Percentiles rank a stretch among this genome's conserved stretches.
Conservation (phyloP, 2,329 filamentous ascomycete genomes). For the Coleophoma cylindrospora region DNA sequence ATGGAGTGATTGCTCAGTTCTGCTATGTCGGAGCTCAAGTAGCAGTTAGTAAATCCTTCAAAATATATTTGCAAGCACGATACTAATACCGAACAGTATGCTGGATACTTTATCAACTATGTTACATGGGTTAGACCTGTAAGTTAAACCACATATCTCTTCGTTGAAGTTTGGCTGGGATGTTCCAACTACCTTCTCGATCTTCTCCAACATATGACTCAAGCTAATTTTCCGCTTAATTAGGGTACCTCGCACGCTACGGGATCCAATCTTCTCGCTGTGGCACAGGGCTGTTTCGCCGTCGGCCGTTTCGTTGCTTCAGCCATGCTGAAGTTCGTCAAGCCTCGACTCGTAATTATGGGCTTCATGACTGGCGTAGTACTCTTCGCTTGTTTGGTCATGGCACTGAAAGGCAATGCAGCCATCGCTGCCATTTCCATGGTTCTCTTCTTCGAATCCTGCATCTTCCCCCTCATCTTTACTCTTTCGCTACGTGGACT, state of each 20-base stretch:
- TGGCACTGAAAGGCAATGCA: slow-evolving; percentile 34
- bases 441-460: slow-evolving; percentile 70
- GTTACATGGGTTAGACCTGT: slow-evolving; percentile 35
- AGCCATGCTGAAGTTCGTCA: slow-evolving; percentile 53
- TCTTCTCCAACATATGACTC: too few relatives aligned
- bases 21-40: slow-evolving; percentile 59
- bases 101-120: slow-evolving; percentile 58
- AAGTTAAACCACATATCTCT: too few relatives aligned
- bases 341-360: slow-evolving; percentile 63
- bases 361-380: slow-evolving; percentile 58
- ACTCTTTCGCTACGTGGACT: slow-evolving; percentile 74
- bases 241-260: slow-evolving; percentile 36
- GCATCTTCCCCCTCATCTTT: slow-evolving; percentile 79
- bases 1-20: slow-evolving; percentile 74
- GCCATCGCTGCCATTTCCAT: slow-evolving; percentile 60
- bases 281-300: slow-evolving; percentile 70
- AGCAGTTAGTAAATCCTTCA: background rate
- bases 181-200: too few relatives aligned
- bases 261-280: slow-evolving; percentile 61
- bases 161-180: too few relatives aligned
- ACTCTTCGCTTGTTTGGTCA: slow-evolving; percentile 39
- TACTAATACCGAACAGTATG: slow-evolving; percentile 1
- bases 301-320: slow-evolving; percentile 67
- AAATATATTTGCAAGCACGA: too few relatives aligned
- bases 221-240: too few relatives aligned